phyloP scores from a whole-genome alignment of 2,329 filamentous ascomycete species.

The Trichoderma sp. region DNA sequence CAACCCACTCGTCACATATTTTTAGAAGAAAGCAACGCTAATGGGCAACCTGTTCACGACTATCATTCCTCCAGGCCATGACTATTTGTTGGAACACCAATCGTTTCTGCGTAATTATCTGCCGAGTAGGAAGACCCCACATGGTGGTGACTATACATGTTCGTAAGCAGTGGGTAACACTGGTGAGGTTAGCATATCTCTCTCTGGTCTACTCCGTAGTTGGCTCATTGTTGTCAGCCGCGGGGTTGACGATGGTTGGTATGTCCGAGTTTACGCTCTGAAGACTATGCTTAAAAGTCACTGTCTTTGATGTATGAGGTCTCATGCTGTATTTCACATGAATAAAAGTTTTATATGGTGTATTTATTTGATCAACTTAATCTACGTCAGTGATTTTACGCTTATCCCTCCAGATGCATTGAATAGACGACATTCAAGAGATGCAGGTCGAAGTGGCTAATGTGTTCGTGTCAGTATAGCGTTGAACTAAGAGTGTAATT shows the following conservation, averaged over 20 bases:
- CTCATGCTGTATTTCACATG: background rate
- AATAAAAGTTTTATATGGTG: background rate
- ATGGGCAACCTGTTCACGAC: background rate
- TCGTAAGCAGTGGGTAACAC: background rate
- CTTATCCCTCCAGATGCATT: background rate
- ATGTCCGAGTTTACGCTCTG: background rate
- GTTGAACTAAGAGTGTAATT: background rate
- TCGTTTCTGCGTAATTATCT: background rate
- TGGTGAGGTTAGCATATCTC: background rate
- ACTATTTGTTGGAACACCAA: background rate
- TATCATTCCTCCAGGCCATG: background rate
- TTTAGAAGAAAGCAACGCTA: background rate
- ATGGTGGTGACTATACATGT: background rate
- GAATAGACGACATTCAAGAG: background rate
- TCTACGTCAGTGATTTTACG: background rate
- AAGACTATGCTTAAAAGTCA: background rate
- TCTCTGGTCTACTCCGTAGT: background rate
- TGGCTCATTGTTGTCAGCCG: background rate
- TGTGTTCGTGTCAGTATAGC: background rate
- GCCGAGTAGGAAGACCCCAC: background rate
- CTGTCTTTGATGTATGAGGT: background rate
- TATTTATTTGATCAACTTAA: background rate
- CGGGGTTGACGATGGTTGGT: background rate
- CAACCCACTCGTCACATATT: background rate
- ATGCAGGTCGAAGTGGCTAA: background rate